Evolutionary conservation across 805 yeast genomes (phyloP).

Genomic region (Wickerhamomyces bovis): DNA sequence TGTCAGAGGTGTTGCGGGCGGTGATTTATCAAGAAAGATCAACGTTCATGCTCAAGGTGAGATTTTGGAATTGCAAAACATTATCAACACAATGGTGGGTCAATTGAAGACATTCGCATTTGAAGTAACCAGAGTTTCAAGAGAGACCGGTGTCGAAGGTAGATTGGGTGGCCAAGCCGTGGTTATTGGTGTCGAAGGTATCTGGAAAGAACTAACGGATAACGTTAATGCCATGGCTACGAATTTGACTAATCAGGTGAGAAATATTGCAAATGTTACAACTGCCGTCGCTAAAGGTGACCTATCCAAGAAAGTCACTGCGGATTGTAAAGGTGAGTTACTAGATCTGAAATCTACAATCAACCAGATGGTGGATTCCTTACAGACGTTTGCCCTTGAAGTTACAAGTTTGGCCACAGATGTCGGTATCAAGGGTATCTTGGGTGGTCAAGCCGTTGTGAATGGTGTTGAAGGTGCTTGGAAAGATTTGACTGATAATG

Average conservation of each 20-base stretch:
- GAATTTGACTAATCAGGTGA: slow-evolving; percentile 81
- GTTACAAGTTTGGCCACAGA: slow-evolving; percentile 89
- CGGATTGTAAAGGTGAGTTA: slow-evolving; percentile 87
- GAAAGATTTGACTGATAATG: slow-evolving; percentile 88
- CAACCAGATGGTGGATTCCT: slow-evolving; percentile 88
- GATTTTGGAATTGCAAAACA: slow-evolving; percentile 76
- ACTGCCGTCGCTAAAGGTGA: slow-evolving; percentile 91
- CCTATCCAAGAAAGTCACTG: slow-evolving; percentile 75
- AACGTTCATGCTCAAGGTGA: slow-evolving; percentile 92
- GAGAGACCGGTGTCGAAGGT: slow-evolving; percentile 90
- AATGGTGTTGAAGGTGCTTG: slow-evolving; percentile 86
- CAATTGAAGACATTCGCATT: slow-evolving; percentile 80
- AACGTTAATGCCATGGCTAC: slow-evolving; percentile 92
- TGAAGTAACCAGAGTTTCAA: slow-evolving; percentile 84
- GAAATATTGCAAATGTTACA: slow-evolving; percentile 83
- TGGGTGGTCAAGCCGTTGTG: slow-evolving; percentile 89
- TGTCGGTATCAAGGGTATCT: slow-evolving; percentile 88
- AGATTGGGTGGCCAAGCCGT: slow-evolving; percentile 88
- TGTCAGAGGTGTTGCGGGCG: slow-evolving; percentile 82
- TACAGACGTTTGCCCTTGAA: slow-evolving; percentile 81
- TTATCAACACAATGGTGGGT: slow-evolving; percentile 88
- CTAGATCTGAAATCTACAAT: slow-evolving; percentile 79
- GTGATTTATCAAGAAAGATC: slow-evolving; percentile 76
- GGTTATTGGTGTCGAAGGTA: slow-evolving; percentile 81
- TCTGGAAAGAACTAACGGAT: slow-evolving; percentile 86